Evolutionary conservation across 169 alveolate genomes (phyloP), one percentile per base, ranked within the genome.

Genomic region (Plasmodium inui): DNA sequence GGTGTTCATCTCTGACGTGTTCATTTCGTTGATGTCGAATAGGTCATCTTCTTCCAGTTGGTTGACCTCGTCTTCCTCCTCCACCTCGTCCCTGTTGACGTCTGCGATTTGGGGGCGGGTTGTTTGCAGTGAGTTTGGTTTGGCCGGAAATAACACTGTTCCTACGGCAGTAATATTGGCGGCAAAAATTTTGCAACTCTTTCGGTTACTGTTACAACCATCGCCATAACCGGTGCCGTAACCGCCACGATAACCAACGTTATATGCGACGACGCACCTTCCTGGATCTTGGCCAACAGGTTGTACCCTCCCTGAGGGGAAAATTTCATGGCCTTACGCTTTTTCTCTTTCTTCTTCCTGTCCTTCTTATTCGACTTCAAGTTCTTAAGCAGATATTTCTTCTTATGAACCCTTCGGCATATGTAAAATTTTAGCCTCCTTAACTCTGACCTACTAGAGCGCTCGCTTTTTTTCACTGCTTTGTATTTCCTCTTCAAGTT

Each of bases 371-470:
- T 34, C 28, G 55, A 32, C 39, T 30, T 22, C 71, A 17, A 8
- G 57, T 30, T 28, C 82, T 85, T 85, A 26, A 44, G 41, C 53
- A 85, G 37, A 39, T 85, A 76, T 74, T 85, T 85, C 70, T 85
- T 85, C 32, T 85, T 85, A 39, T 85, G 50, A 73, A 85, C 79
- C 70, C 37, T 85, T 44, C 67, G 53, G 79, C 93, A 85, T 32
- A 85, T 53, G 79, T 85, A 85, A 85, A 85, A 85, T 85, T 85
- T 85, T 73, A 85, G 80, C 79, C 46, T 74, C 71, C 70, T 85
- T 74, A 85, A 85, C 70, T 85, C 76, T 73, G 10, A 46, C 61
- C 19, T 46, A 74, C 6, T 8, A 55, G 67, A 61, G 22, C 46
- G 34, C 22, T 85, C 78, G 41, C 93, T 85, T 55, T 85, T 85